phyloP scores from a whole-genome alignment of 495 filamentous ascomycete species.

The Pseudomonodictys pantanalensis region DNA sequence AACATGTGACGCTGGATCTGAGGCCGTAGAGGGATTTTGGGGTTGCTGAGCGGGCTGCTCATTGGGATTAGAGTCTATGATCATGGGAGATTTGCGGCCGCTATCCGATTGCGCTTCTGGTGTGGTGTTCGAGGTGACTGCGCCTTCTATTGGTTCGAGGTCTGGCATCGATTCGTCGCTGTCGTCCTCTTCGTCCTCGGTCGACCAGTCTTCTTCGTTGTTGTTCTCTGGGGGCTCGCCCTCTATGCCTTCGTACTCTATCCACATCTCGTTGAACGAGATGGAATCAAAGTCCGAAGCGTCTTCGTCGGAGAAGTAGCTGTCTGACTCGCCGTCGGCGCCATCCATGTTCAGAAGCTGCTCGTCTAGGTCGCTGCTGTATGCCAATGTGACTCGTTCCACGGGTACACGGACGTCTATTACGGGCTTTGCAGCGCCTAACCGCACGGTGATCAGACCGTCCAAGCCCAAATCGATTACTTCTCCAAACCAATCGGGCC shows the following conservation, averaged over 20 bases:
- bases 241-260: slow-evolving; percentile 35
- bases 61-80: not conserved
- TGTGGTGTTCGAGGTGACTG: slow-evolving; percentile 32
- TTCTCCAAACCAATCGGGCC: slow-evolving; percentile 47
- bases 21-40: not conserved
- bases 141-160: not conserved
- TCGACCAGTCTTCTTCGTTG: slow-evolving; percentile 38
- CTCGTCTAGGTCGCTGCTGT: slow-evolving; percentile 31
- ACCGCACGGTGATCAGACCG: slow-evolving; percentile 53
- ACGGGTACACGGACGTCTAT: slow-evolving; percentile 49
- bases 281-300: slow-evolving; percentile 30
- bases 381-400: slow-evolving; percentile 46
- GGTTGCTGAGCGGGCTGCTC: not conserved
- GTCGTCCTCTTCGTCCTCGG: slow-evolving; percentile 39
- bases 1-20: not conserved
- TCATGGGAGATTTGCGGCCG: slow-evolving; percentile 29
- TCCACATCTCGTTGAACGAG: slow-evolving; percentile 27
- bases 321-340: slow-evolving; percentile 30
- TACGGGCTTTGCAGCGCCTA: slow-evolving; percentile 49
- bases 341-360: slow-evolving; percentile 40
- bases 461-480: slow-evolving; percentile 54
- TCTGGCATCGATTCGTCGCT: slow-evolving; percentile 38
- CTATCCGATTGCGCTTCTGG: slow-evolving; percentile 36
- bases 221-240: slow-evolving; percentile 27
- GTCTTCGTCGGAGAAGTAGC: slow-evolving; percentile 38